Evolutionary conservation across 176 grass and related monocot genomes (phyloP), one percentile per base, ranked within the genome.

Genomic region (Elymus sibiricus): DNA sequence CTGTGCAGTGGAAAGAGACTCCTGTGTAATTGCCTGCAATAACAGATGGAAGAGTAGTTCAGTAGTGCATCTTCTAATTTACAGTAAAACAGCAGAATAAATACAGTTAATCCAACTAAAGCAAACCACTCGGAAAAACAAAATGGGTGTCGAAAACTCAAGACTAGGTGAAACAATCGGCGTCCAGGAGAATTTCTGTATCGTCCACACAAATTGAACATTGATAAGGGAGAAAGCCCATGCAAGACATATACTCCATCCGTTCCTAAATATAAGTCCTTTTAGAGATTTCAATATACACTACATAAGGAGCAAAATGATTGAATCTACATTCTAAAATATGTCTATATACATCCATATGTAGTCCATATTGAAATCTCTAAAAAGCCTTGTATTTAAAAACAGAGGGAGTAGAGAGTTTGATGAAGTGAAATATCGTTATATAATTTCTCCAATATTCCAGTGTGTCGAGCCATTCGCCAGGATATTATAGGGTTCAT

Each of bases 21-120:
- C 47, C 39, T 89, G 24, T 49, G 88, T 89, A 27, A 89, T 89
- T 5, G 78, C 88, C 88, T 89, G 47, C 62, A 29, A 76, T 44
- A 85, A 49, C 60, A 89, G 38, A 51, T 62, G 49, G 76, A 47
- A 24, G 13, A 29, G 53, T 83, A 17, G 13, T 40, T 79, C 7
- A 42, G 76, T 61, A 40, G 14, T 27, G 11, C 22, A 79, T 62
- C 56, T 6, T 42, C 34, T 80, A 29, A 31, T 65, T 47, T 51
- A 51, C 16, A 9, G 24, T 64, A 31, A 46, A 79, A 42, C n/a
- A 79, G 22, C 4, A 2, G 4, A 40, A 62, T 62, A 62, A 79
- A 78, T 78, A 26, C 16, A 5, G 29, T 13, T 77, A 58, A 37
- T 12, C 1, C 17, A 76, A 31, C 74, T 76, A 53, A 76, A 53